Evolutionary conservation across 2,329 filamentous ascomycete species (phyloP).

Genomic region (Chaetomium sp.): DNA sequence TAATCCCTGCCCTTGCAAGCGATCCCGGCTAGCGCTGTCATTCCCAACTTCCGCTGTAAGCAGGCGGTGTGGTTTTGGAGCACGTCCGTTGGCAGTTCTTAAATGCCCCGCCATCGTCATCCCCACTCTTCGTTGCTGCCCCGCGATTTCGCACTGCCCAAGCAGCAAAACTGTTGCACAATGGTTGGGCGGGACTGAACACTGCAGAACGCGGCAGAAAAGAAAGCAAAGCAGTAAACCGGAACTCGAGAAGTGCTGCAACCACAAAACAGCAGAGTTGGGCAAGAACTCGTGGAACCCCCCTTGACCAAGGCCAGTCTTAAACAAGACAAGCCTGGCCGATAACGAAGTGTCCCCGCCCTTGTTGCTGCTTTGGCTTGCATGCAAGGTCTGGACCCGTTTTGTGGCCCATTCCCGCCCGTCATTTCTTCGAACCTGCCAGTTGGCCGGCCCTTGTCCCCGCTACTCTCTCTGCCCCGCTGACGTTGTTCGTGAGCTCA

Average conservation of each 20-base stretch:
- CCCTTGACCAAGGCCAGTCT: not conserved
- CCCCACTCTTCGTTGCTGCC: not conserved
- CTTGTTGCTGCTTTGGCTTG: not conserved
- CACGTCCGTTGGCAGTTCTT: slow-evolving; percentile 1
- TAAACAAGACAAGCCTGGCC: slow-evolving; percentile 1
- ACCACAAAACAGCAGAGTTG: not conserved
- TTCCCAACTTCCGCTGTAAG: not conserved
- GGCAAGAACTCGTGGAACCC: not conserved
- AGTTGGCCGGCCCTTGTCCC: slow-evolving; percentile 18
- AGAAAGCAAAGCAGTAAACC: not conserved
- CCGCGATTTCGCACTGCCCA: slow-evolving; percentile 6
- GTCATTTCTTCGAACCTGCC: slow-evolving; percentile 28
- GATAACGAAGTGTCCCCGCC: slow-evolving; percentile 16
- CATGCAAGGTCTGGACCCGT: slow-evolving; percentile 15
- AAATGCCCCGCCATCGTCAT: slow-evolving; percentile 17
- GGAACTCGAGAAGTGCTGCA: not conserved
- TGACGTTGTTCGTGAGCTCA: slow-evolving; percentile 22
- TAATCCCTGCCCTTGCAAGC: slow-evolving; percentile 2
- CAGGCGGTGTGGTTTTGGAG: not conserved
- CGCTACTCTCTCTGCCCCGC: slow-evolving; percentile 24
- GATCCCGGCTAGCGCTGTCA: slow-evolving; percentile 7
- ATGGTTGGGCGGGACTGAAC: not conserved
- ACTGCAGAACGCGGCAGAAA: not conserved
- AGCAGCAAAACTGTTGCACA: not conserved
- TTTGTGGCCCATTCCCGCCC: slow-evolving; percentile 19